A percentile compares a stretch with the other conserved stretches of the same genome.
These are phyloP conservation scores for Ustilago sp. DNA, from an alignment of 1,284 basidiomycete genomes.

Conservation along the genomic window DNA sequence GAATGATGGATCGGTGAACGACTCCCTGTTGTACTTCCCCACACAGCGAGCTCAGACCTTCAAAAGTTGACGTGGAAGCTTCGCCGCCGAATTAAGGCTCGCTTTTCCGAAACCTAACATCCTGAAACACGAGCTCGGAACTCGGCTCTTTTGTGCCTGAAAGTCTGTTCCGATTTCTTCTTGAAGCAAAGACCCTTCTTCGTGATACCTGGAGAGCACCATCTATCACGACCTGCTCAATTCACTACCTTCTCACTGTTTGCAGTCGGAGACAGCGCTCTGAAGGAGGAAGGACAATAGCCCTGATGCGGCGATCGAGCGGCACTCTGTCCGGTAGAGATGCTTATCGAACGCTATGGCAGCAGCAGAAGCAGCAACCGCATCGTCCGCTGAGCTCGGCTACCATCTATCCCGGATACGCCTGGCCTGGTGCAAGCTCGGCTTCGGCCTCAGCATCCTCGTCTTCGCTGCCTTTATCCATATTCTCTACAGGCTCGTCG, in stretches of 20 bases:
- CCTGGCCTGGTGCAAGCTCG: slow-evolving; percentile 12
- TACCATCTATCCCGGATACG: slow-evolving; percentile 17
- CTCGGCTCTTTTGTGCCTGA: slow-evolving; percentile 15
- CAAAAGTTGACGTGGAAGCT: slow-evolving; percentile 37
- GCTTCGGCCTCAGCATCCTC: slow-evolving; percentile 12
- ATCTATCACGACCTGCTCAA: neutral
- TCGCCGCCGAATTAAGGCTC: slow-evolving; percentile 23
- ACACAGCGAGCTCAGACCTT: neutral
- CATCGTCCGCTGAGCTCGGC: slow-evolving; percentile 32
- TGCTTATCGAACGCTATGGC: slow-evolving; percentile 24
- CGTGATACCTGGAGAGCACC: neutral
- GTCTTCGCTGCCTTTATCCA: slow-evolving; percentile 5
- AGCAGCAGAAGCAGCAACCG: slow-evolving; percentile 14
- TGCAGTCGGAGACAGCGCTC: neutral
- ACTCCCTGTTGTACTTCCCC: slow-evolving; percentile 9
- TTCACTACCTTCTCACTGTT: neutral
- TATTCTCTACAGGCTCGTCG: slow-evolving; percentile 1
- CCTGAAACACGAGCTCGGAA: slow-evolving; percentile 8
- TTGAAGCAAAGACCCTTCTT: slow-evolving; percentile 1
- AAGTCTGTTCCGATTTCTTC: slow-evolving; percentile 22
- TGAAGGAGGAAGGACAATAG: neutral
- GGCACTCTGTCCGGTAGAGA: slow-evolving; percentile 27
- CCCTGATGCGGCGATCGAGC: slow-evolving; percentile 27
- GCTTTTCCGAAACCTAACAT: slow-evolving; percentile 4
- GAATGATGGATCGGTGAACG: neutral